Percentiles rank a stretch among this genome's conserved stretches.
These are phyloP conservation scores for Daedaleopsis sinensis DNA, from an alignment of 768 basidiomycete species.

Conservation along the genomic window DNA sequence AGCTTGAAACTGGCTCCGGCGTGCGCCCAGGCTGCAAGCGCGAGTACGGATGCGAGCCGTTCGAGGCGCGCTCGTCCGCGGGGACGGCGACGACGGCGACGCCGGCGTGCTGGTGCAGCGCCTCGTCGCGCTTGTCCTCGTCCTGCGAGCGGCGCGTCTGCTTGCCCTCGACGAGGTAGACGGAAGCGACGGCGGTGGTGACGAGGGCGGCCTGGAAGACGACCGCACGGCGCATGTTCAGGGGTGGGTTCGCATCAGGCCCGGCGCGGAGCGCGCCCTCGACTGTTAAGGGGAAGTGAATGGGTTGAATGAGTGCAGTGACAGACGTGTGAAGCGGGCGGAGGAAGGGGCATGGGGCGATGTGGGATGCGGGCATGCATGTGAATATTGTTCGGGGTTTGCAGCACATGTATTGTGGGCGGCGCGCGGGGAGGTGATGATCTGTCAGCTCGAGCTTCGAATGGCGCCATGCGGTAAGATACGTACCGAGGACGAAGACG, in stretches of 20 bases:
- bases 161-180: slow-evolving; percentile 59
- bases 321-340: slow-evolving; percentile 1
- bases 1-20: too few species aligned
- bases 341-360: neutral
- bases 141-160: slow-evolving; percentile 68
- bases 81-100: neutral
- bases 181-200: slow-evolving; percentile 37
- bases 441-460: neutral
- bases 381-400: too few species aligned
- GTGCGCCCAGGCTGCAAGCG: too few species aligned
- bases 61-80: too few species aligned
- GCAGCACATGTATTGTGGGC: neutral
- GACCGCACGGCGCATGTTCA: slow-evolving; percentile 70
- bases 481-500: slow-evolving; percentile 63
- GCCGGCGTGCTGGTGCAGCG: neutral
- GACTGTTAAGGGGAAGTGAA: slow-evolving; percentile 38
- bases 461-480: neutral
- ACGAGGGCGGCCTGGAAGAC: slow-evolving; percentile 67
- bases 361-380: neutral
- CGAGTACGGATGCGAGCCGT: too few species aligned
- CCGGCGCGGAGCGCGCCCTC: slow-evolving; percentile 71
- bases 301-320: neutral
- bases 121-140: slow-evolving; percentile 32
- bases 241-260: slow-evolving; percentile 62
- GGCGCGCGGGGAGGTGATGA: neutral